These are phyloP conservation scores for Astrocystis sublimbata DNA, from an alignment of 495 filamentous ascomycete species.

Conservation along the genomic window DNA sequence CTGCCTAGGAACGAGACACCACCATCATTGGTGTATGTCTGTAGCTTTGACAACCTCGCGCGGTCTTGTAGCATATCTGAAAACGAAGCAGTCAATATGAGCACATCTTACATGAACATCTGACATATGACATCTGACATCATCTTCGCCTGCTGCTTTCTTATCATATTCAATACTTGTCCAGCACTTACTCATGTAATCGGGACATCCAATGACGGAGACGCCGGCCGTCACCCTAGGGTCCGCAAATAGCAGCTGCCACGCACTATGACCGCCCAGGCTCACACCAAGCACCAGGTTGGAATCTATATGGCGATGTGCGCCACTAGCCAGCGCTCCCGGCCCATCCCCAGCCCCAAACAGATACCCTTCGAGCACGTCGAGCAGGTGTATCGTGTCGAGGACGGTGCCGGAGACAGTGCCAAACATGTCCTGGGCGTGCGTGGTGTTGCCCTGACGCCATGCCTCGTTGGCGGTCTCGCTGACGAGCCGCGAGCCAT, in stretches of 20 bases:
- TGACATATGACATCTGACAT: not conserved
- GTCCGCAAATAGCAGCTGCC: constrained; percentile 78
- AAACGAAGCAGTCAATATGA: not conserved
- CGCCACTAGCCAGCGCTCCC: constrained; percentile 18
- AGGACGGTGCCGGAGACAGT: constrained; percentile 63
- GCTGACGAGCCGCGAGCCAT: constrained; percentile 69
- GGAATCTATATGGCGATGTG: constrained; percentile 54
- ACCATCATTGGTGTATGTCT: constrained; percentile 53
- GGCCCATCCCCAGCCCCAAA: constrained; percentile 54
- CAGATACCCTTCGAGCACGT: constrained; percentile 72
- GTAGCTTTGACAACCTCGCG: constrained; percentile 68
- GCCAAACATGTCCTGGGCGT: constrained; percentile 48
- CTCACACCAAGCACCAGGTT: constrained; percentile 80
- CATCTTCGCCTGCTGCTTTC: not conserved
- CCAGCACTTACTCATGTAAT: constrained; percentile 67
- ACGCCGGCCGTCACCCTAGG: constrained; percentile 73
- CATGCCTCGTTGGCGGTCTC: constrained; percentile 68
- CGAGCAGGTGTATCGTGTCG: constrained; percentile 71
- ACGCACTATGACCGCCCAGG: constrained; percentile 85
- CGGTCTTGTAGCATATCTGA: constrained; percentile 71
- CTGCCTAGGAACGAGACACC: constrained; percentile 72
- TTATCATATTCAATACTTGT: too few species aligned
- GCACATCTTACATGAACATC: not conserved
- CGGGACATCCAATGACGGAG: constrained; percentile 84
- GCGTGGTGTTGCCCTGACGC: constrained; percentile 74